Conservation (phyloP, 2,329 filamentous ascomycete species). For the Pseudocercospora fuligena region DNA sequence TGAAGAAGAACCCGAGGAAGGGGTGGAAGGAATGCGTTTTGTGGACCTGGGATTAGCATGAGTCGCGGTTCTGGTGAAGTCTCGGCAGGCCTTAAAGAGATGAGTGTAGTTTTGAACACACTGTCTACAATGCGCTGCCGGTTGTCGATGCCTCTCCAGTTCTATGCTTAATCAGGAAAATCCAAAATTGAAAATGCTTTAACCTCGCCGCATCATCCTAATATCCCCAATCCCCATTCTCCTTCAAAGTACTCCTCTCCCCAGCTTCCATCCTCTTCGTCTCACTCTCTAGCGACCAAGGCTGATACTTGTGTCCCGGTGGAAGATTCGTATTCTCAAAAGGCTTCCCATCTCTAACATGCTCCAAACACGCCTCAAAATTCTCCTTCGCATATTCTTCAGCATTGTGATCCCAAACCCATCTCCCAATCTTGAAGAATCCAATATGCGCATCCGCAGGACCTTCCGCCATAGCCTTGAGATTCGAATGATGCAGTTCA, state of each 20-base stretch:
- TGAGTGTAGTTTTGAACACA: too few relatives aligned
- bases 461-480: background rate
- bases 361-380: background rate
- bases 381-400: slow-evolving; percentile 7
- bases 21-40: too few relatives aligned
- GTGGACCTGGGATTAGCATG: too few relatives aligned
- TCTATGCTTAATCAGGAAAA: too few relatives aligned
- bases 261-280: background rate
- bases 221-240: background rate
- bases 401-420: slow-evolving; percentile 17
- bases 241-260: background rate
- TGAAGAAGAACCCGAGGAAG: too few relatives aligned
- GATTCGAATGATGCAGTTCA: slow-evolving; percentile 9
- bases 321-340: slow-evolving; percentile 16
- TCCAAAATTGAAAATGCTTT: too few relatives aligned
- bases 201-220: too few relatives aligned
- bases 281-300: slow-evolving; percentile 9
- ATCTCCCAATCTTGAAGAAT: slow-evolving; percentile 15
- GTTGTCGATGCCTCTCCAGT: too few relatives aligned
- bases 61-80: too few relatives aligned
- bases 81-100: too few relatives aligned
- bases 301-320: background rate
- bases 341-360: slow-evolving; percentile 1
- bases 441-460: background rate
- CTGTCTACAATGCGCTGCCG: too few relatives aligned